These are phyloP conservation scores for Yamadazyma endophytica DNA, from an alignment of 805 yeast species.

Conservation along the genomic window DNA sequence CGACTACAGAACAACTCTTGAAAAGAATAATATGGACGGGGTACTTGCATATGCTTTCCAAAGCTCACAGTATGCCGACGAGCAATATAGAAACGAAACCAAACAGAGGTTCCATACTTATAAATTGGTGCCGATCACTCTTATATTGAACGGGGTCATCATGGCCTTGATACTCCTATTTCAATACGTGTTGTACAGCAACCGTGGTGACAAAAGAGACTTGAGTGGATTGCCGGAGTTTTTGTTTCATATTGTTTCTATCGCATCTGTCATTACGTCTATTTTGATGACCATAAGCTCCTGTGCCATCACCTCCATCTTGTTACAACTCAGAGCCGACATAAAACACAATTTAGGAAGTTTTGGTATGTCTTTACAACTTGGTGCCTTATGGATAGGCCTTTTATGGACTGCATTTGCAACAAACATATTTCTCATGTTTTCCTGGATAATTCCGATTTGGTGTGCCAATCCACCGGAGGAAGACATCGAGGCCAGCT, in stretches of 20 bases:
- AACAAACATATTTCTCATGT: conserved; percentile 19
- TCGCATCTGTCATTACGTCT: conserved; percentile 22
- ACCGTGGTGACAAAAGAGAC: conserved; percentile 29
- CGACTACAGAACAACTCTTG: conserved; percentile 42
- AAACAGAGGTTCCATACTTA: conserved; percentile 12
- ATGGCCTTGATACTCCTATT: conserved; percentile 25
- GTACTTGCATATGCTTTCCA: conserved; percentile 48
- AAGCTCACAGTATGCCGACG: conserved; percentile 9
- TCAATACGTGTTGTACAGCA: conserved; percentile 32
- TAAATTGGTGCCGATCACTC: conserved; percentile 22
- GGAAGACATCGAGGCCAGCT: conserved; percentile 11
- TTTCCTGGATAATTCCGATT: conserved; percentile 32
- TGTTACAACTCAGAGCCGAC: conserved; percentile 20
- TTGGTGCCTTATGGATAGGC: conserved; percentile 40
- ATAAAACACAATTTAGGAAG: conserved; percentile 30
- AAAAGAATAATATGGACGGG: conserved; percentile 35
- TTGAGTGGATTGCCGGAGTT: conserved; percentile 24
- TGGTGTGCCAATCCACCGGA: conserved; percentile 52
- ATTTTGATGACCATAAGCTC: conserved; percentile 21
- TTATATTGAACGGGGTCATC: conserved; percentile 22
- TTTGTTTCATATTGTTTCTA: conserved; percentile 33
- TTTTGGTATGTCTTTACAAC: conserved; percentile 43
- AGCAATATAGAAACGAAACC: conserved; percentile 9
- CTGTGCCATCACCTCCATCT: conserved; percentile 26
- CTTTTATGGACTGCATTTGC: conserved; percentile 35